Evolutionary conservation across 2,329 filamentous ascomycete species (phyloP), one percentile per base, ranked within the genome.

Genomic region (Ophiostoma himal-ulmi): DNA sequence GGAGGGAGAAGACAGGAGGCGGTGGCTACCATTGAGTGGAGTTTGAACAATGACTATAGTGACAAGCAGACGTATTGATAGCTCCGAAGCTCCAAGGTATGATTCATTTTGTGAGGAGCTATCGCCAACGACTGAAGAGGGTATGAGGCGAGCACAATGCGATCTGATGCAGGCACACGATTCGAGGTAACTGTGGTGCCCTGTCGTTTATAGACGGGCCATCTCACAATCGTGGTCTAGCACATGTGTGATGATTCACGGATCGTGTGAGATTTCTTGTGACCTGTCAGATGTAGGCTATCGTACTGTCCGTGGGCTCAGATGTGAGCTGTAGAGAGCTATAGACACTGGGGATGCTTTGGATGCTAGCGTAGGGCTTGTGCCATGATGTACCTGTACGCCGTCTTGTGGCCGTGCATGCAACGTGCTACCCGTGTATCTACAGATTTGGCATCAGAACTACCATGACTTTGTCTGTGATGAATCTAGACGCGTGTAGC

Each of bases 161-260:
- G 14, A 60, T 65, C 11, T 39, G 17, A 65, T 39, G 62, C 62
- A 65, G 62, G 62, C 34, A 65, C 62, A 65, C 62, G 62, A n/a
- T 39, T 22, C 62, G 62, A 65, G 62, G 62, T 65, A 65, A 65
- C 62, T 65, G 62, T 37, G 17, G 62, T 65, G 34, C 62, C 8
- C 57, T 34, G 20, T 22, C 34, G 34, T 65, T 17, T 20, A 60
- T 30, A 30, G 57, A 30, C 22, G 57, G 22, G n/a, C 7, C n/a
- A 11, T 30, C 57, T 60, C 22, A 34, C 57, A 30, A 60, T 60
- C 7, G 57, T 60, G 57, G 57, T 60, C 57, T 14, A 60, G 57
- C 34, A 60, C 57, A 22, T 30, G 57, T 60, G 57, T 60, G 22
- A 60, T 60, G 57, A 60, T 17, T 60, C 57, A 34, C 57, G 6